Conservation (phyloP, 192 early-diverging fungal genomes). For the Rhizoclosmatium globosum region DNA sequence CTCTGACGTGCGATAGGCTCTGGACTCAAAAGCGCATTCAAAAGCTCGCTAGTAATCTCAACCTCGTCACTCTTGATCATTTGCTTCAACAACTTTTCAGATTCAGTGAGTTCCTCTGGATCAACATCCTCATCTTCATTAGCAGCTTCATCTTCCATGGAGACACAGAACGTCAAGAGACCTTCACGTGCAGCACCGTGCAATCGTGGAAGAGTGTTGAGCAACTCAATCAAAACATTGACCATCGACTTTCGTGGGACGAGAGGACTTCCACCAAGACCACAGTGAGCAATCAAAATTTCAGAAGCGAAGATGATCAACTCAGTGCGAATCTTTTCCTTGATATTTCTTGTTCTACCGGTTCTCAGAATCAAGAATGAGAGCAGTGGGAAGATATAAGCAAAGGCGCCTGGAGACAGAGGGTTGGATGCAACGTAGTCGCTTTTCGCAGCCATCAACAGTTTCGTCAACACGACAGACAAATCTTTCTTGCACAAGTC, state of each 20-base stretch:
- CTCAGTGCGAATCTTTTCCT: constrained; percentile 52
- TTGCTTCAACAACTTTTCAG: constrained; percentile 35
- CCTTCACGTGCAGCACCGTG: constrained; percentile 49
- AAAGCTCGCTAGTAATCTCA: constrained; percentile 64
- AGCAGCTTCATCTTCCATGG: constrained; percentile 40
- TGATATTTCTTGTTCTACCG: constrained; percentile 45
- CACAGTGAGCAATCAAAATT: constrained; percentile 53
- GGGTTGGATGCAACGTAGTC: constrained; percentile 32
- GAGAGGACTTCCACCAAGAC: constrained; percentile 35
- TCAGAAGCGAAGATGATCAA: constrained; percentile 52
- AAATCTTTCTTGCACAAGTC: constrained; percentile 36
- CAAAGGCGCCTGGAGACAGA: constrained; percentile 44
- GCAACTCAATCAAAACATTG: constrained; percentile 45
- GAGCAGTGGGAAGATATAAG: constrained; percentile 59
- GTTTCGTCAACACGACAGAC: constrained; percentile 34
- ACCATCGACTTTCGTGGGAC: constrained; percentile 49
- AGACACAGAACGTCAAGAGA: constrained; percentile 46
- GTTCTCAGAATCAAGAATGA: constrained; percentile 44
- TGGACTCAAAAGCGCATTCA: constrained; percentile 69
- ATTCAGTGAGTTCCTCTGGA: constrained; percentile 38
- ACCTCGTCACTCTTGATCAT: constrained; percentile 28
- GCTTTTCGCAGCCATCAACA: constrained; percentile 32
- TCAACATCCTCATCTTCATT: constrained; percentile 46
- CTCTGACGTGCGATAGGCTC: constrained; percentile 75
- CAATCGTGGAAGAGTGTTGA: constrained; percentile 53